Conservation (phyloP, 2,329 filamentous ascomycete genomes). For the Polytolypa hystricis region DNA sequence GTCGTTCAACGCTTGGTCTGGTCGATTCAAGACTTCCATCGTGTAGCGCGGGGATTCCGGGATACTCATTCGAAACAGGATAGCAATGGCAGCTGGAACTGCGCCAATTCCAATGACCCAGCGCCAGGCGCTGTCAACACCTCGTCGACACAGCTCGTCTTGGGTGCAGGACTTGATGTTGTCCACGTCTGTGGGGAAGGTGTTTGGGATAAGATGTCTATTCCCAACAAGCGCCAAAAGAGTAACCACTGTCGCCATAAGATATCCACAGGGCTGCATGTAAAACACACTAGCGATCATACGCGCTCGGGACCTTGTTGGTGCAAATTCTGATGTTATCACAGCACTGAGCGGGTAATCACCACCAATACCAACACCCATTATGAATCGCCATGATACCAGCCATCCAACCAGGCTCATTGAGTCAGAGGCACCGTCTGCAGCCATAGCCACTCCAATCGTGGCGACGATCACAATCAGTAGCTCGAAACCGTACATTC, state of each 20-base stretch:
- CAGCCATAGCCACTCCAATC: conserved; percentile 37
- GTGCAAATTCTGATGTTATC: conserved; percentile 54
- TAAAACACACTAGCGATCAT: conserved; percentile 65
- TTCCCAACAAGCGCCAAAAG: background rate
- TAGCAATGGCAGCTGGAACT: conserved; percentile 51
- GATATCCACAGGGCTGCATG: conserved; percentile 77
- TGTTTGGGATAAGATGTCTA: background rate
- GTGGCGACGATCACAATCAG: conserved; percentile 37
- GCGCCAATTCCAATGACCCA: conserved; percentile 57
- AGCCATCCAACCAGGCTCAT: conserved; percentile 38
- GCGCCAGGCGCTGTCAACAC: conserved; percentile 53
- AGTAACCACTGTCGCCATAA: conserved; percentile 59
- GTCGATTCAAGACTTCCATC: conserved; percentile 41
- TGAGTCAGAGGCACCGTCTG: conserved; percentile 30
- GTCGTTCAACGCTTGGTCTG: conserved; percentile 12
- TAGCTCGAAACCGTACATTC: conserved; percentile 42
- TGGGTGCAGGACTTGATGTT: conserved; percentile 19
- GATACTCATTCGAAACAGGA: conserved; percentile 55
- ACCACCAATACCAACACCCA: conserved; percentile 50
- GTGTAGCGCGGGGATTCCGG: conserved; percentile 56
- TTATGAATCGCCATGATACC: conserved; percentile 37
- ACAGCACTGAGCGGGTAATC: conserved; percentile 58
- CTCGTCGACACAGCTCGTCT: conserved; percentile 5
- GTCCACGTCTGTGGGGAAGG: background rate
- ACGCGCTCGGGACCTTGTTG: background rate